These are phyloP conservation scores for Chlorella sp. DNA, from an alignment of 139 green algal species.

Conservation along the genomic window DNA sequence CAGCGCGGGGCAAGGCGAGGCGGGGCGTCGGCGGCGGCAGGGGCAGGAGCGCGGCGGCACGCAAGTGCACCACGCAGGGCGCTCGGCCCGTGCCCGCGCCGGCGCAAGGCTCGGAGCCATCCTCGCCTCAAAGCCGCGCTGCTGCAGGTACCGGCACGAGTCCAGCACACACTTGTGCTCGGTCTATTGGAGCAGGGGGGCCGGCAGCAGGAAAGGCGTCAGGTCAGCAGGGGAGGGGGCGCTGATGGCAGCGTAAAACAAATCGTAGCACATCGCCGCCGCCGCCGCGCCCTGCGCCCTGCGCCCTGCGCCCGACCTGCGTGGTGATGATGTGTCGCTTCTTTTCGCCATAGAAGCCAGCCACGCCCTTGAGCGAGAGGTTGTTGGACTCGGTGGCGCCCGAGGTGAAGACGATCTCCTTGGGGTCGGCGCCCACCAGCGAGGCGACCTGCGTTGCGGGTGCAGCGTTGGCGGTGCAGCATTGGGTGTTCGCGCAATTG, in stretches of 20 bases:
- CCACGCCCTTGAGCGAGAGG: constrained; percentile 95
- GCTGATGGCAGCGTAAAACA: too few relatives aligned
- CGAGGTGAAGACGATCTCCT: constrained; percentile 99
- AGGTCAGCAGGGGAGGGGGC: too few relatives aligned
- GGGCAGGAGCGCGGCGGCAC: too few relatives aligned
- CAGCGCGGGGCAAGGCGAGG: too few relatives aligned
- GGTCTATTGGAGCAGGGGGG: constrained; percentile 9
- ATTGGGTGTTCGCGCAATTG: not conserved
- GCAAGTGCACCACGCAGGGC: too few relatives aligned
- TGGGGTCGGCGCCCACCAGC: constrained; percentile 90
- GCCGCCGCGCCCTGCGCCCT: too few relatives aligned
- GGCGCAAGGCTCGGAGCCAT: too few relatives aligned
- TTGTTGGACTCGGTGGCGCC: constrained; percentile 99
- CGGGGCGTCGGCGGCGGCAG: too few relatives aligned
- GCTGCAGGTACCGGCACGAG: constrained; percentile 89
- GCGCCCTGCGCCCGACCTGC: constrained; percentile 58
- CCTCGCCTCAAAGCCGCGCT: constrained; percentile 87
- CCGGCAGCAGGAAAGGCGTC: not conserved
- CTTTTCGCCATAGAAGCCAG: constrained; percentile 91
- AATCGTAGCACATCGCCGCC: too few relatives aligned
- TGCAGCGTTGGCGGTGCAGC: not conserved
- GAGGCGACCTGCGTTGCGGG: constrained; percentile 75
- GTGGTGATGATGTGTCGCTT: constrained; percentile 97
- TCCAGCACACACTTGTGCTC: constrained; percentile 98
- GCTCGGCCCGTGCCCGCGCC: too few relatives aligned